A percentile compares a stretch with the other conserved stretches of the same genome.
Evolutionary conservation across 1,284 basidiomycete species (phyloP).

Genomic region (Sphaerobolus stellatus): DNA sequence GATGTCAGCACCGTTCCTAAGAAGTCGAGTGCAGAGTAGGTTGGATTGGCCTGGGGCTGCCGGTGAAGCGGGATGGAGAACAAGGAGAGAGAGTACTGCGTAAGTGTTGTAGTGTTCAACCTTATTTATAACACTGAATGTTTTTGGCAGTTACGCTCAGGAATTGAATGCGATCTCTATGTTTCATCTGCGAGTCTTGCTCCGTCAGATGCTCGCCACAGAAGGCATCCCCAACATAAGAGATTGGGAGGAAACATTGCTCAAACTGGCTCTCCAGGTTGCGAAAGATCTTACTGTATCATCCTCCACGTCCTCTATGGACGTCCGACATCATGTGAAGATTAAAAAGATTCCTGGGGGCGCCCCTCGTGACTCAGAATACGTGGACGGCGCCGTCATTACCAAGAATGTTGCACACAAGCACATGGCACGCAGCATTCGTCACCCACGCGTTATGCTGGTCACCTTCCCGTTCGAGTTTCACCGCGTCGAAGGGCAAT

Average conservation of each 20-base stretch:
- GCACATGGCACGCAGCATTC: slow-evolving; percentile 70
- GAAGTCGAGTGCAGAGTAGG: slow-evolving; percentile 77
- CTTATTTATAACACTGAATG: slow-evolving; percentile 6
- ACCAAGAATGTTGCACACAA: slow-evolving; percentile 99
- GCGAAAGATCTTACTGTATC: slow-evolving; percentile 77
- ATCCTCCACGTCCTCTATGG: slow-evolving; percentile 85
- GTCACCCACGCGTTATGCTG: slow-evolving; percentile 90
- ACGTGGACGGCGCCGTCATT: slow-evolving; percentile 95
- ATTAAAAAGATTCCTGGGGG: slow-evolving; percentile 99
- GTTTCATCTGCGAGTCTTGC: slow-evolving; percentile 84
- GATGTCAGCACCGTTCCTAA: slow-evolving; percentile 67
- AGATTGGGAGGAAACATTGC: slow-evolving; percentile 85
- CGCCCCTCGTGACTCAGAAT: slow-evolving; percentile 88
- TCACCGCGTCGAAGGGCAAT: slow-evolving; percentile 90
- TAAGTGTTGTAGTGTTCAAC: slow-evolving; percentile 38
- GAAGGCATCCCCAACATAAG: slow-evolving; percentile 74
- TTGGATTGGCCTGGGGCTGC: slow-evolving; percentile 55
- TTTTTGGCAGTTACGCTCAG: slow-evolving; percentile 61
- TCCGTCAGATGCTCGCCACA: slow-evolving; percentile 81
- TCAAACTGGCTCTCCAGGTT: slow-evolving; percentile 77
- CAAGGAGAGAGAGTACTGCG: slow-evolving; percentile 79
- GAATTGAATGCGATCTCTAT: slow-evolving; percentile 84
- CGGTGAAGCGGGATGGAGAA: slow-evolving; percentile 75
- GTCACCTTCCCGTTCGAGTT: slow-evolving; percentile 96
- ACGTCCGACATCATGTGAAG: slow-evolving; percentile 94